Evolutionary conservation across 2,329 filamentous ascomycete genomes (phyloP), one percentile per base, ranked within the genome.

Genomic region (Samsoniella hepiali): DNA sequence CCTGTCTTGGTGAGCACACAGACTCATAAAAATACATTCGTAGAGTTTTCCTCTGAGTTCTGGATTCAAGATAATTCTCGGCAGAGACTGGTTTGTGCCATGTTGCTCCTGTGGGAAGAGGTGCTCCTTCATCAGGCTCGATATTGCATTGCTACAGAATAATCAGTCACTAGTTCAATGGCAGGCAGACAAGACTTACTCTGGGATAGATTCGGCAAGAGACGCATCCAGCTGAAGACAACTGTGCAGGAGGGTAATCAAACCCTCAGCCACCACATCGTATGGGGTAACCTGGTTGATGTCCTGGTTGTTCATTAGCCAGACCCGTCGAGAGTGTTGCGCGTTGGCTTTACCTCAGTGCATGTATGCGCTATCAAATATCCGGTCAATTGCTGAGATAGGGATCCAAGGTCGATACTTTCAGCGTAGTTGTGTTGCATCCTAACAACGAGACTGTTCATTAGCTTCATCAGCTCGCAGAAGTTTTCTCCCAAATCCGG

Each of bases 31-130:
- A 44, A 92, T 75, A 36, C 89, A 81, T 50, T 85, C 82, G 66
- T 86, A 86, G 7, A 93, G 74, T 66, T 82, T 82, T 31, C 79
- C 76, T 32, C 90, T 81, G 9, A 87, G 88, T 38, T 78, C 70
- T 2, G 75, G 73, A 64, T 86, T 80, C 56, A 91, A 77, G 5
- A 85, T 69, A 32, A 79, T 76, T 9, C 51, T 75, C 27, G 72
- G 79, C 64, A 74, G 77, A 55, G 38, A 17, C 13, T 69, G 71
- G 64, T 61, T 69, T 65, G 36, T 65, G 15, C 27, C 38, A 22
- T 36, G n/a, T 15, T 60, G 45, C 22, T 76, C 71, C 1, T 81
- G 78, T 0, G 90, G 89, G 67, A 91, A 91, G 0, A 93, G 77
- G 68, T 89, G 88, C 62, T 78, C 83, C 70, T 81, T 84, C 68